A percentile compares a stretch with the other conserved stretches of the same genome.
Evolutionary conservation across 345 rosid species (phyloP).

Genomic region (Jatropha curcas): DNA sequence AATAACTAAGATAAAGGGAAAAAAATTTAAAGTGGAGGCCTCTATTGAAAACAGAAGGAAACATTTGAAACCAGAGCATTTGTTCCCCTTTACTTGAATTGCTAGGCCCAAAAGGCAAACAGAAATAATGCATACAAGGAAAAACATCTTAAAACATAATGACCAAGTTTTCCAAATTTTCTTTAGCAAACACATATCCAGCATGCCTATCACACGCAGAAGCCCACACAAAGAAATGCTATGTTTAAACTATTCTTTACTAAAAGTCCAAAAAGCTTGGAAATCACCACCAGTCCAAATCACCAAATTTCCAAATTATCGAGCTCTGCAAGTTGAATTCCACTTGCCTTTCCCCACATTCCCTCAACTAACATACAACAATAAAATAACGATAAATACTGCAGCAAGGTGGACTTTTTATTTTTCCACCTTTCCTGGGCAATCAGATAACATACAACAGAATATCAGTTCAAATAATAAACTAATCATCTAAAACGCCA

Average conservation of each 20-base stretch:
- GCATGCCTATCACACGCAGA: not conserved
- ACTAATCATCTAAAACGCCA: not conserved
- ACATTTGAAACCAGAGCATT: not conserved
- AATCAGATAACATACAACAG: not conserved
- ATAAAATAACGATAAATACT: not conserved
- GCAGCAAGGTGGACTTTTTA: not conserved
- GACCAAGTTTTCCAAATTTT: not conserved
- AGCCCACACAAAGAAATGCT: not conserved
- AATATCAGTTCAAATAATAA: not conserved
- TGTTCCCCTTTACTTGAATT: not conserved
- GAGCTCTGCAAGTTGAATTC: not conserved
- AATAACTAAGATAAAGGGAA: too few species aligned
- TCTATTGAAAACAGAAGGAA: not conserved
- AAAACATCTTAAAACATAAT: not conserved
- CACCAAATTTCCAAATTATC: not conserved
- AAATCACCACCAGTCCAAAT: not conserved
- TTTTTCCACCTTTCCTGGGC: not conserved
- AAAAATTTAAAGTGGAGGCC: not conserved
- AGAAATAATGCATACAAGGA: not conserved
- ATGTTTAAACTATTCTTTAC: not conserved
- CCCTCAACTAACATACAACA: slow-evolving; percentile 10
- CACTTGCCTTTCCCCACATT: not conserved
- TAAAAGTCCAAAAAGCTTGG: not conserved
- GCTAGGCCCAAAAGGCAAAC: not conserved
- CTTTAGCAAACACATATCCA: not conserved